Conservation (phyloP, 177 flowering plant species). For the Vitis hybrid region DNA sequence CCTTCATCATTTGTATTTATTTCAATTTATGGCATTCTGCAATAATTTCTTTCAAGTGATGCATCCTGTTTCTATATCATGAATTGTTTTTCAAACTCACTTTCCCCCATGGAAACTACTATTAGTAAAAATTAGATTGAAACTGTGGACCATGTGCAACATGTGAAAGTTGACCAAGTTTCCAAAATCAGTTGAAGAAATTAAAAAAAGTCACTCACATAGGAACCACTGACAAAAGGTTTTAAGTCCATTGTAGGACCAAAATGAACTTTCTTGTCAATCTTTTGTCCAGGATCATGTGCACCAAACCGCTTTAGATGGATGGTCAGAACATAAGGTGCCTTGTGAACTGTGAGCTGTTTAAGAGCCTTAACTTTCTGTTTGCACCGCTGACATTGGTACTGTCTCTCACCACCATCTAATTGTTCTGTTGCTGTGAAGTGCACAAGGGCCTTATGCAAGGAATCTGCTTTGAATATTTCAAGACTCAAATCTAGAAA, state of each 20-base stretch:
- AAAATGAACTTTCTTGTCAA: slow-evolving; percentile 72
- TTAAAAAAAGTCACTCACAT: slow-evolving; percentile 53
- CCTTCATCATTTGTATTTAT: too few species aligned
- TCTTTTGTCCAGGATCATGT: slow-evolving; percentile 72
- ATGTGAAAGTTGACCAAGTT: too few species aligned
- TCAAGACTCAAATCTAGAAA: slow-evolving; percentile 96
- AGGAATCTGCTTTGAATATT: slow-evolving; percentile 75
- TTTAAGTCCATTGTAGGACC: slow-evolving; percentile 70
- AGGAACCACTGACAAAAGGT: slow-evolving; percentile 76
- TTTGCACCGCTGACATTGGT: slow-evolving; percentile 87
- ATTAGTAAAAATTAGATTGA: too few species aligned
- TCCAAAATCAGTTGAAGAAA: too few species aligned
- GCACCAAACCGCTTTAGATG: slow-evolving; percentile 91
- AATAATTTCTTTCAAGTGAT: too few species aligned
- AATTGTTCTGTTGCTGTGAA: slow-evolving; percentile 82
- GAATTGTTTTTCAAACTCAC: too few species aligned
- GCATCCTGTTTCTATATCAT: too few species aligned
- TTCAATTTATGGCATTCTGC: too few species aligned
- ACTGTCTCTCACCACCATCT: slow-evolving; percentile 89
- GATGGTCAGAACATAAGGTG: slow-evolving; percentile 87
- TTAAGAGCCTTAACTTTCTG: slow-evolving; percentile 90
- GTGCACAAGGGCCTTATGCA: slow-evolving; percentile 70
- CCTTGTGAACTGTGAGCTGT: slow-evolving; percentile 84
- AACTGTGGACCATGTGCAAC: too few species aligned
- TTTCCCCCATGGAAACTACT: too few species aligned